Base-by-base conservation (phyloP, 2,329 filamentous ascomycete genomes). In the Nothophoma quercina region DNA sequence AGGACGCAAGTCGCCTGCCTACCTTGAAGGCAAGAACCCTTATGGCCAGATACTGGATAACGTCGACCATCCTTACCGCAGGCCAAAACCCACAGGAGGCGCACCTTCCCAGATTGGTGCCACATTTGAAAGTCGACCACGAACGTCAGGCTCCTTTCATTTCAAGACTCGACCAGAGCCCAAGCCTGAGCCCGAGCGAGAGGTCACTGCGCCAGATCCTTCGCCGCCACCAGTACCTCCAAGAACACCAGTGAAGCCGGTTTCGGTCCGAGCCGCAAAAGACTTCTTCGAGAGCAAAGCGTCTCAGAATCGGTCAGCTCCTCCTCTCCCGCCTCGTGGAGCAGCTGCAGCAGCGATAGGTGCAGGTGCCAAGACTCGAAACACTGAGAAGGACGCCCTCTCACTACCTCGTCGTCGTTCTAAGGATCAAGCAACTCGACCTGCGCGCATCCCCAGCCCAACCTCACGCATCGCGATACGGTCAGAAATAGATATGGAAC, bases 1-100 rank as follows among this genome's bases (percentile, higher is more conserved):
- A 36, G 55, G 51, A 39, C 56, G 42, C n/a, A 68, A 62, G 44
- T 56, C 59, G 25, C 68, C 67, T 21, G 60, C 59, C 7, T 71
- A 71, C 43, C 59, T 71, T 12, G 60, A 60, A 36, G 65, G 65
- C 15, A 73, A 67, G 51, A 72, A 71, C 23, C 66, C 69, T 7
- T 71, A 72, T 53, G 70, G 67, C 29, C 59, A 60, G 28, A 61
- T 73, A 18, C 40, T 72, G 32, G 62, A 69, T 16, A 56, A 46
- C 23, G 45, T 58, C 40, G 57, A 66, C 7, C 61, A 63, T 43
- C 57, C 63, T 7, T 66, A 63, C 46, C 61, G 59, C 35, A 59
- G 60, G 34, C 28, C 43, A 9, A 52, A 44, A 26, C 32, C 34
- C 5, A 23, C 43, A 32, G 21, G 43, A 25, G 30, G 51, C 12